phyloP scores from a whole-genome alignment of 495 filamentous ascomycete genomes.

The Aspergillus haitiensis region DNA sequence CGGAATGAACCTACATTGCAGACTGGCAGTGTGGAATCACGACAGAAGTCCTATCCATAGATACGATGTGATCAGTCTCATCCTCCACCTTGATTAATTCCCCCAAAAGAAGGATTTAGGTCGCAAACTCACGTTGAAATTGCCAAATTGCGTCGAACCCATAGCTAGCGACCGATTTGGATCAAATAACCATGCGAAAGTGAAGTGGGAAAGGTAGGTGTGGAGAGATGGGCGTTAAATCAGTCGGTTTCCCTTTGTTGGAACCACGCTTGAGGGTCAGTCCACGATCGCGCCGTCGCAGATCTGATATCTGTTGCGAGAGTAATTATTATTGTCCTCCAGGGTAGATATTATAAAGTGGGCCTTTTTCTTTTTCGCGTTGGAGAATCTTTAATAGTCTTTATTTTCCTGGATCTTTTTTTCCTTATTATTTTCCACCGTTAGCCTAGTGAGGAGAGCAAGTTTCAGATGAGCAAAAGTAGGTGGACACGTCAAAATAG shows the following conservation, averaged over 20 bases:
- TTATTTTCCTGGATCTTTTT: not conserved
- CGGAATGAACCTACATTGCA: slow-evolving; percentile 77
- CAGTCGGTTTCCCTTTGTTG: slow-evolving; percentile 26
- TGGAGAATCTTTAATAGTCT: too few species aligned
- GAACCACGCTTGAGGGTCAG: slow-evolving; percentile 34
- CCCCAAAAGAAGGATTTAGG: not conserved
- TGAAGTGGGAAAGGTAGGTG: slow-evolving; percentile 5
- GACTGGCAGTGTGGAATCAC: slow-evolving; percentile 90
- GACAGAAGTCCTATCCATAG: slow-evolving; percentile 77
- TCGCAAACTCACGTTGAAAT: slow-evolving; percentile 73
- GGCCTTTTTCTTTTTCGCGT: too few species aligned
- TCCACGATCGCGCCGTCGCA: slow-evolving; percentile 33
- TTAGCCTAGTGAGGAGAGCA: slow-evolving; percentile 1
- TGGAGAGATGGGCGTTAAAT: slow-evolving; percentile 18
- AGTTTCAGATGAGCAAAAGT: not conserved
- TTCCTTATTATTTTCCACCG: not conserved
- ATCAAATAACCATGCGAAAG: slow-evolving; percentile 25
- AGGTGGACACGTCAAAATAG: slow-evolving; percentile 11
- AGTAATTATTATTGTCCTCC: slow-evolving; percentile 14
- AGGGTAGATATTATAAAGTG: not conserved
- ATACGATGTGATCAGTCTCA: slow-evolving; percentile 23
- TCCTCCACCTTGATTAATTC: not conserved
- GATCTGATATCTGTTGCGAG: slow-evolving; percentile 23
- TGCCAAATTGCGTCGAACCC: slow-evolving; percentile 76
- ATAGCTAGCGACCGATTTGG: slow-evolving; percentile 34